Percentiles rank a stretch among this genome's conserved stretches.
phyloP scores from a whole-genome alignment of 371 early-diverging fungal genomes.

The Lichtheimia hyalospora region DNA sequence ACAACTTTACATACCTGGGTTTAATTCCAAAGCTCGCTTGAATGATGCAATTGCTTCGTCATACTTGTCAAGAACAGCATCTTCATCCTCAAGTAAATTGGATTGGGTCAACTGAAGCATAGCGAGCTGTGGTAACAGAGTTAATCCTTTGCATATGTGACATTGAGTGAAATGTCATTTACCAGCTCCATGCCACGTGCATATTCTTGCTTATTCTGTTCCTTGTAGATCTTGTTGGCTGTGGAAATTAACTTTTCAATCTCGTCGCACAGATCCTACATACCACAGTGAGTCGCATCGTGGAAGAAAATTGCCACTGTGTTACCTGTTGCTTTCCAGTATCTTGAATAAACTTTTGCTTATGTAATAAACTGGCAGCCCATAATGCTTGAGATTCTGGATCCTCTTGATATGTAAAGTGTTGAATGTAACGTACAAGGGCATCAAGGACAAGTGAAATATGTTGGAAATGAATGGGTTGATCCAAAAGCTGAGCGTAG shows the following conservation, averaged over 20 bases:
- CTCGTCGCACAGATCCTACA: conserved; percentile 13
- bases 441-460: conserved; percentile 19
- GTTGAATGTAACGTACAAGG: conserved; percentile 19
- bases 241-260: conserved; percentile 17
- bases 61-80: conserved; percentile 26
- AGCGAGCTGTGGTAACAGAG: conserved; percentile 18
- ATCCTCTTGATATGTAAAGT: conserved; percentile 19
- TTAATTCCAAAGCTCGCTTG: conserved; percentile 29
- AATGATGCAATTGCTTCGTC: conserved; percentile 34
- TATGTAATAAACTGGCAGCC: conserved; percentile 34
- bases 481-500: conserved; percentile 31
- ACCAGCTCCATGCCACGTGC: conserved; percentile 42
- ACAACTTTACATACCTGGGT: conserved; percentile 23
- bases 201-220: conserved; percentile 26
- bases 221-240: conserved; percentile 18
- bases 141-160: neutral
- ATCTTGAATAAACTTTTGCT: conserved; percentile 21
- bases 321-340: conserved; percentile 16
- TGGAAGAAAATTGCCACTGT: neutral
- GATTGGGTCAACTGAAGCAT: conserved; percentile 36
- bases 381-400: conserved; percentile 27
- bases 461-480: conserved; percentile 24
- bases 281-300: too few relatives aligned
- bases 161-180: neutral
- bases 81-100: conserved; percentile 37